These are phyloP conservation scores for Spergularia marina DNA, from an alignment of 148 eudicot species.

Conservation along the genomic window DNA sequence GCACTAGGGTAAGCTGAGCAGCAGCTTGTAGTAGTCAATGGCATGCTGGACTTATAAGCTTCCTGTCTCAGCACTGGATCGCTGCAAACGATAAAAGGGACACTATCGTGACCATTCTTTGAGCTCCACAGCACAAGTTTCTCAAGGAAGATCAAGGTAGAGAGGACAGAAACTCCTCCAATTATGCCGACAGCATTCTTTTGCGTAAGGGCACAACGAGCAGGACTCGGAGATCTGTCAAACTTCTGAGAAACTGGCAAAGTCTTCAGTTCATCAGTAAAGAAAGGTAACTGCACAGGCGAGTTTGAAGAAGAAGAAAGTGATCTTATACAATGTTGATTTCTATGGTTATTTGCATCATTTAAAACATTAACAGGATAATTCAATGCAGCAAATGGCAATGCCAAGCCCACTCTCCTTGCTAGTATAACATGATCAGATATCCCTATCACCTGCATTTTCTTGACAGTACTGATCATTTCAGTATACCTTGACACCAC, in stretches of 20 bases:
- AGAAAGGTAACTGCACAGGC: constrained; percentile 11
- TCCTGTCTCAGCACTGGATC: constrained; percentile 36
- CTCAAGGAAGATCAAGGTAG: constrained; percentile 53
- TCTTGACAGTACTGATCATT: background rate
- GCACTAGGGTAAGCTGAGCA: too few species aligned
- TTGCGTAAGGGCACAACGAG: constrained; percentile 14
- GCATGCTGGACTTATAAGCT: background rate
- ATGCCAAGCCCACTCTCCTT: constrained; percentile 17
- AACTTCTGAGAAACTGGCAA: constrained; percentile 15
- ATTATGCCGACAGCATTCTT: constrained; percentile 50
- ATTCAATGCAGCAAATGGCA: constrained; percentile 31
- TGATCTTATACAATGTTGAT: constrained; percentile 18
- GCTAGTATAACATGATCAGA: background rate
- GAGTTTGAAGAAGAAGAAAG: constrained; percentile 21
- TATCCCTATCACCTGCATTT: constrained; percentile 7
- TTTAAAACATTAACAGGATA: constrained; percentile 16
- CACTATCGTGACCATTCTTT: constrained; percentile 28
- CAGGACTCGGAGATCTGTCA: background rate
- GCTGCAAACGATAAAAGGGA: constrained; percentile 54
- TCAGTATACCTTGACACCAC: background rate
- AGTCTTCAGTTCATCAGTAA: constrained; percentile 10
- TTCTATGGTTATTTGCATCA: constrained; percentile 23
- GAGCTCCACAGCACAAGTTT: constrained; percentile 55
- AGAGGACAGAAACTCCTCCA: constrained; percentile 50
- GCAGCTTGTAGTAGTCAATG: background rate